phyloP scores from a whole-genome alignment of 1,284 basidiomycete species.

The Singerocomus inundabilis region DNA sequence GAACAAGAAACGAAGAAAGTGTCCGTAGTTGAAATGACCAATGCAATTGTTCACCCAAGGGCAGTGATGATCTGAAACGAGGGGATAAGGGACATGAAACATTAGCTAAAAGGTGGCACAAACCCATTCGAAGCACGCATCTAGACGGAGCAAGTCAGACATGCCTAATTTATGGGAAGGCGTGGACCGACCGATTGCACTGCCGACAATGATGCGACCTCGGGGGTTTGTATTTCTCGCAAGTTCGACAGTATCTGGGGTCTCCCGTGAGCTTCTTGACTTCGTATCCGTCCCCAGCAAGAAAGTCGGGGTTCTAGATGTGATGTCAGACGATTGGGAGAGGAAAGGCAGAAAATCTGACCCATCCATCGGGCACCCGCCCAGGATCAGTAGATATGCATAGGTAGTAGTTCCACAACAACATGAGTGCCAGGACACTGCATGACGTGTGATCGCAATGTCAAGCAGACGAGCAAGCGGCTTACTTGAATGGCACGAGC shows the following conservation, averaged over 20 bases:
- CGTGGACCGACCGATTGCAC: slow-evolving; percentile 67
- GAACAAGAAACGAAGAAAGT: slow-evolving; percentile 92
- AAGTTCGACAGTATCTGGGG: slow-evolving; percentile 83
- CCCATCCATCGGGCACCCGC: slow-evolving; percentile 79
- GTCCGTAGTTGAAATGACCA: slow-evolving; percentile 85
- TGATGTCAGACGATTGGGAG: slow-evolving; percentile 5
- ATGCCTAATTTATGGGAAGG: not conserved
- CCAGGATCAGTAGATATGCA: slow-evolving; percentile 84
- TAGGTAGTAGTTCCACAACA: slow-evolving; percentile 87
- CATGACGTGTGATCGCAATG: slow-evolving; percentile 10
- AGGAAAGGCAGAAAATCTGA: slow-evolving; percentile 36
- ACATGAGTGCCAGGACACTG: slow-evolving; percentile 71
- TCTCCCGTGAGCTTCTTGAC: slow-evolving; percentile 81
- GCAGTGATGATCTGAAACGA: slow-evolving; percentile 80
- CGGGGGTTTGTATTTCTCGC: slow-evolving; percentile 70
- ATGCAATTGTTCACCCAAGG: slow-evolving; percentile 91
- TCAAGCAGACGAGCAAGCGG: not conserved
- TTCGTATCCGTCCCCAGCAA: slow-evolving; percentile 70
- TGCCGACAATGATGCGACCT: slow-evolving; percentile 86
- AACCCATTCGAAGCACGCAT: slow-evolving; percentile 82
- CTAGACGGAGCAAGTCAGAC: slow-evolving; percentile 37
- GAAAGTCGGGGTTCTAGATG: slow-evolving; percentile 70
- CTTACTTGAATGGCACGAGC: slow-evolving; percentile 88
- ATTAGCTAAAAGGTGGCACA: slow-evolving; percentile 14
- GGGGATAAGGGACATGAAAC: slow-evolving; percentile 2